Evolutionary conservation across 2,329 filamentous ascomycete genomes (phyloP), one percentile per base, ranked within the genome.

Genomic region (Parafenestella ontariensis): DNA sequence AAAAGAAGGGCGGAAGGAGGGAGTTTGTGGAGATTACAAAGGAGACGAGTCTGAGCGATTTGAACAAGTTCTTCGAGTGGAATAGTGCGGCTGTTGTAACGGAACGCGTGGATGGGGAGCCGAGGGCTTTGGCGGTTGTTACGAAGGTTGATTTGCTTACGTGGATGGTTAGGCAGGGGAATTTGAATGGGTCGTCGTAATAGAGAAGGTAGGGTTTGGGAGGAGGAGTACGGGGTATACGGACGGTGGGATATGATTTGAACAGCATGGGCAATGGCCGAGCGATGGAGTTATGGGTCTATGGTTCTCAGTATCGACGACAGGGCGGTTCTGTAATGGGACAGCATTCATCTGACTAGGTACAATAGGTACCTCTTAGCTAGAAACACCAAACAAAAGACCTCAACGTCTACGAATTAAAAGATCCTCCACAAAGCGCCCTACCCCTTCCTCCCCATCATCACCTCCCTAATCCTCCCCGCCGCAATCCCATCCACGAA

Each of bases 1-100:
- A 46, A 60, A 60, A 63, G 45, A 65, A 61, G 49, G 62, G 61
- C 20, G 50, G 57, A 26, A 54, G 85, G 76, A 72, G 76, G 20
- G 87, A 90, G 71, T 99, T 96, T 77, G 90, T 98, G 46, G 90
- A 98, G 78, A 96, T 99, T 72, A 98, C 95, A 6, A 82, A 90
- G 73, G 91, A 97, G 63, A 99, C 95, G 1, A 89, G 90, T 3
- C 82, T 99, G 34, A 86, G 85, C 42, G 88, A 90, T 40, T 83
- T 99, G 49, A 94, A 92, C 81, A 88, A 90, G 70, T 99, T 99
- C 79, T 92, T 98, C 62, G 92, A 98, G 79, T 98, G 95, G 92
- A 98, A 99, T 78, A 95, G 90, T 65, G 94, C 95, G 0, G 95
- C 95, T 0, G 87, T 99, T 44, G 92, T 99, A 3, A 99, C 94